Base-by-base conservation (phyloP, 1,139 yeast species). In the Pichia norvegensis region DNA sequence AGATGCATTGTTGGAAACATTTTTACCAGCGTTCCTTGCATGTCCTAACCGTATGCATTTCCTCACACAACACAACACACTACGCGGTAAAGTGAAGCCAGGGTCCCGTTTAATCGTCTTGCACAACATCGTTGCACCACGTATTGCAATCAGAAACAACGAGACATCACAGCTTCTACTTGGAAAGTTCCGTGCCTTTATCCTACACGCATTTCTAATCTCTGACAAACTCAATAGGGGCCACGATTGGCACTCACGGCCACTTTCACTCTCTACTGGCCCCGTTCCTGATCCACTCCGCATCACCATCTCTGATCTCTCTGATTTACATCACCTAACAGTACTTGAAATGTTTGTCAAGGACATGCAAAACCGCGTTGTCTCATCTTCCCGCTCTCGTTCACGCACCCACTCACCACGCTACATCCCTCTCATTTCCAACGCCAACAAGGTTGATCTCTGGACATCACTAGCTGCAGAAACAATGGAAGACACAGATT, bases 21-120 rank as follows among this genome's bases (percentile, higher is more conserved):
- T 49, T 53, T 54, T 7, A 41, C 56, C n/a, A 87, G 88, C 55
- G 86, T 50, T 52, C 9, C 53, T 60, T 11, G 48, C 40, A 1
- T 9, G 29, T 11, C 46, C 46, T 37, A 21, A 25, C 3, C 37
- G 45, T 4, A 46, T 62, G 39, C 29, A 55, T 20, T 38, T 51
- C 9, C 42, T 62, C 8, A 57, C 64, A 0, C 46, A 52, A 9
- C 42, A 51, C 31, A 57, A 59, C 45, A 48, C 44, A 13, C 45
- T 61, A 7, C 51, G 54, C 11, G 65, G 65, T 20, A 62, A 59
- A 40, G 45, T 49, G 6, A 58, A 59, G 46, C 63, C 65, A 4
- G 66, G 66, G 2, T 55, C 63, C 8, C 54, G 56, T 22, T 45
- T 61, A 10, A 45, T 62, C 3, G 58, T 54, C 13, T 42, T 61